These are phyloP conservation scores for Lyophyllum semitale DNA, from an alignment of 768 basidiomycete species.

Conservation along the genomic window DNA sequence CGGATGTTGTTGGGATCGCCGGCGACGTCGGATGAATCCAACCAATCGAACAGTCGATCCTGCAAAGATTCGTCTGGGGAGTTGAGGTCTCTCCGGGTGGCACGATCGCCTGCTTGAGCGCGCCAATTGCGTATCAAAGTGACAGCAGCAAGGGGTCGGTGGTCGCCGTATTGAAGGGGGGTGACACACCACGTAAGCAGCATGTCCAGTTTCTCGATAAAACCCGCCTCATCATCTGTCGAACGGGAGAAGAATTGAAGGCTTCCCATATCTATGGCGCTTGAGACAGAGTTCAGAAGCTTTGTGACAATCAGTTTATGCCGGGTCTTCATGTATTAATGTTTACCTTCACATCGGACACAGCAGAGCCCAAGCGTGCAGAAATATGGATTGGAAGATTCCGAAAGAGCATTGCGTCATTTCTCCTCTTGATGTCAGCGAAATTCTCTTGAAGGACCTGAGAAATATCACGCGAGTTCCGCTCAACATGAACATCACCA, in stretches of 20 bases:
- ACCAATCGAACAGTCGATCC: slow-evolving; percentile 80
- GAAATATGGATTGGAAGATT: slow-evolving; percentile 64
- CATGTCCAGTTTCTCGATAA: slow-evolving; percentile 71
- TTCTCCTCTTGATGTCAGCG: slow-evolving; percentile 71
- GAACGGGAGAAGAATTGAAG: slow-evolving; percentile 60
- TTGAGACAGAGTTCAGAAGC: slow-evolving; percentile 78
- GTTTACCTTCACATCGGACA: slow-evolving; percentile 51
- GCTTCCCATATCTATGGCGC: slow-evolving; percentile 57
- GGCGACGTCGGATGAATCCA: slow-evolving; percentile 67
- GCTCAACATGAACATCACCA: slow-evolving; percentile 36
- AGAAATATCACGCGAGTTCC: slow-evolving; percentile 44
- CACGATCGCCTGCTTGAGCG: slow-evolving; percentile 60
- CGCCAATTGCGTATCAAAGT: slow-evolving; percentile 68
- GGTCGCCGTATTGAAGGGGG: slow-evolving; percentile 79
- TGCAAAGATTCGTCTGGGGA: slow-evolving; percentile 68
- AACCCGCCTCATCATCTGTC: slow-evolving; percentile 40
- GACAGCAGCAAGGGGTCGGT: slow-evolving; percentile 74
- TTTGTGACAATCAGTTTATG: slow-evolving; percentile 25
- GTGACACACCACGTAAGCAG: slow-evolving; percentile 83
- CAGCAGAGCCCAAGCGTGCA: slow-evolving; percentile 62
- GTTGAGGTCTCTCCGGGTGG: slow-evolving; percentile 59
- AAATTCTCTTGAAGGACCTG: slow-evolving; percentile 58
- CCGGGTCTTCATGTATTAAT: background rate
- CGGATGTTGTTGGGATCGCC: slow-evolving; percentile 56
- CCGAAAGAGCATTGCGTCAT: slow-evolving; percentile 78